phyloP scores from a whole-genome alignment of 2,329 filamentous ascomycete species.

The Fusarium nodosum region DNA sequence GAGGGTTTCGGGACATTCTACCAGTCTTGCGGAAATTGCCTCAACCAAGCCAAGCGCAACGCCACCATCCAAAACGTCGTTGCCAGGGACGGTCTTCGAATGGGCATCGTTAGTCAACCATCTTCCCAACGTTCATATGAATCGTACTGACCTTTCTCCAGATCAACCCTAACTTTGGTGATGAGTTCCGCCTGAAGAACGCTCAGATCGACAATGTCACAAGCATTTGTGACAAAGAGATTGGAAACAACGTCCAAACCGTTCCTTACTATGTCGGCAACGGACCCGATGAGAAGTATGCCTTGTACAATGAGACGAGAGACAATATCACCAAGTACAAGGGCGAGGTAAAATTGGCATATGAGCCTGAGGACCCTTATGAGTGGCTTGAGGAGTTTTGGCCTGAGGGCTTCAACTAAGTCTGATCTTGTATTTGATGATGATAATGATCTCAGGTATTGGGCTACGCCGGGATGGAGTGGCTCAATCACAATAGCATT shows the following conservation, averaged over 20 bases:
- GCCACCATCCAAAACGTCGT: constrained; percentile 51
- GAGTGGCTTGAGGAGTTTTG: constrained; percentile 68
- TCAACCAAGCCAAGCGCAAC: constrained; percentile 49
- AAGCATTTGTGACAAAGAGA: constrained; percentile 49
- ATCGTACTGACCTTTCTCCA: not conserved
- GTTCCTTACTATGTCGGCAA: constrained; percentile 47
- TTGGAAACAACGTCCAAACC: constrained; percentile 50
- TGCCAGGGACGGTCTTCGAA: constrained; percentile 42
- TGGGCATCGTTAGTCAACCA: constrained; percentile 44
- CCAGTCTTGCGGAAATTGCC: constrained; percentile 50
- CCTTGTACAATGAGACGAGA: constrained; percentile 48
- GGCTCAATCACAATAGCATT: no score
- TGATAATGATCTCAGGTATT: not conserved
- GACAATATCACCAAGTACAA: constrained; percentile 48
- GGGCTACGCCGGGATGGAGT: fast-evolving
- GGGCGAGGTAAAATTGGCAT: constrained; percentile 39
- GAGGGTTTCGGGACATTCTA: constrained; percentile 51
- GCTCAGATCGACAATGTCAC: constrained; percentile 47
- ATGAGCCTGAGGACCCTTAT: constrained; percentile 59
- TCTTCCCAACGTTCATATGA: fast-evolving
- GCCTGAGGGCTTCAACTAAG: constrained; percentile 48
- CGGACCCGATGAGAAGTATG: constrained; percentile 50
- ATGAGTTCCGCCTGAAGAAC: constrained; percentile 50
- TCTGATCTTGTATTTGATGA: not conserved
- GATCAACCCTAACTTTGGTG: constrained; percentile 52